Base-by-base conservation (phyloP, 2,329 filamentous ascomycete species). In the Trichocomaceae sp. region DNA sequence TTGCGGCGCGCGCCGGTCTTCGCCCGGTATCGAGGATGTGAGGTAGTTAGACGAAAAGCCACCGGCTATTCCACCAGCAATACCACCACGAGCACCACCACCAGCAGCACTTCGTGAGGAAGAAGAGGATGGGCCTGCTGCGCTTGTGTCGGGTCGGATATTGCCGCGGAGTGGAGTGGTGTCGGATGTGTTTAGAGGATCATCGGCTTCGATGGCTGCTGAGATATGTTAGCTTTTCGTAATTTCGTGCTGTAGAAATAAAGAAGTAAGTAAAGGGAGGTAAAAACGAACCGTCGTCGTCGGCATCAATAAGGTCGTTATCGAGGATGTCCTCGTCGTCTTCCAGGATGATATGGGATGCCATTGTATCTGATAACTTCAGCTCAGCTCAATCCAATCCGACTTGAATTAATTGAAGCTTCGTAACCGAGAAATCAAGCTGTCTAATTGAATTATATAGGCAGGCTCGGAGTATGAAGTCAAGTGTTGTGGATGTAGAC, bases 1-100 rank as follows among this genome's bases (percentile, higher is more conserved):
- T 61, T 86, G 84, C 7, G 90, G 83, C 15, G 93, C 91, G 60
- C 87, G 83, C 53, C 93, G 87, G 76, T 99, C 93, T 72, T 97
- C 92, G 62, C 93, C 93, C 2, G 87, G 86, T 67, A 99, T 95
- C 56, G 85, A 84, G 20, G 89, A 93, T 23, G 90, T 96, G 63
- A 96, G 81, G 72, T 92, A 95, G 66, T 80, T 84, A 69, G 92
- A 84, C 64, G 90, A 85, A 56, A 88, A 79, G 19, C 50, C 46
- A 19, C 46, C 44, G 7, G 17, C 35, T 15, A 26, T 29, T n/a
- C 26, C 47, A 10, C 49, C 26, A 3, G 29, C 53, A n/a, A n/a
- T n/a, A n/a, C n/a, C n/a, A n/a, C n/a, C n/a, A n/a, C n/a, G n/a
- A n/a, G n/a, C n/a, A n/a, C 26, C 47, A 10, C 49, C 26, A 3